Evolutionary conservation across 352 stramenopile species (phyloP).

Genomic region (Pythium phragmiticola): DNA sequence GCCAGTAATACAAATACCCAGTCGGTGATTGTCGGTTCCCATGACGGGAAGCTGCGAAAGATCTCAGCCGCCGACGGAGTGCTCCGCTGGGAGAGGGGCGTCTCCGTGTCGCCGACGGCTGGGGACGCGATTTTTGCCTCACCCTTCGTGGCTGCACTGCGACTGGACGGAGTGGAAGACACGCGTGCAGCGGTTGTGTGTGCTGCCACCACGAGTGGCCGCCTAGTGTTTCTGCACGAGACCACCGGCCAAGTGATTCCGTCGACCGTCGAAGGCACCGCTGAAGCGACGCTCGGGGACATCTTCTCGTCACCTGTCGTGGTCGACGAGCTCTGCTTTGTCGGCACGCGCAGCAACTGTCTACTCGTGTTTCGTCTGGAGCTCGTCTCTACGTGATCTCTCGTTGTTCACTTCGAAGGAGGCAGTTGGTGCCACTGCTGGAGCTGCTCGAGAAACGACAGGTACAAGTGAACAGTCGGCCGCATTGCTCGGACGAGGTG

Average conservation of each 20-base stretch:
- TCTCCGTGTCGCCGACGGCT: slow-evolving; percentile 1
- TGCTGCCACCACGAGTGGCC: slow-evolving; percentile 40
- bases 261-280: background rate
- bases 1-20: background rate
- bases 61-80: slow-evolving; percentile 29
- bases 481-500: slow-evolving; percentile 14
- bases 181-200: slow-evolving; percentile 24
- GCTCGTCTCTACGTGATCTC: background rate
- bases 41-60: slow-evolving; percentile 51
- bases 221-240: slow-evolving; percentile 45
- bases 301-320: slow-evolving; percentile 62
- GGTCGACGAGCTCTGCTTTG: slow-evolving; percentile 39
- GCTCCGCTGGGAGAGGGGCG: slow-evolving; percentile 35
- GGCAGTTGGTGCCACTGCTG: background rate
- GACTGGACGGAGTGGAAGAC: background rate
- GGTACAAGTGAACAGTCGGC: slow-evolving; percentile 20
- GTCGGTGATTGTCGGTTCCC: slow-evolving; percentile 44
- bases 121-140: slow-evolving; percentile 47
- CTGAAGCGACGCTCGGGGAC: slow-evolving; percentile 24
- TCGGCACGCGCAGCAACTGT: slow-evolving; percentile 50
- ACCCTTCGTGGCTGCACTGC: slow-evolving; percentile 24
- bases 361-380: slow-evolving; percentile 37
- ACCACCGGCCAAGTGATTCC: slow-evolving; percentile 32
- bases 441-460: slow-evolving; percentile 24
- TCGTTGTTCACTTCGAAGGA: background rate